phyloP scores from a whole-genome alignment of 2,329 filamentous ascomycete species.

The Colletotrichum sp. region DNA sequence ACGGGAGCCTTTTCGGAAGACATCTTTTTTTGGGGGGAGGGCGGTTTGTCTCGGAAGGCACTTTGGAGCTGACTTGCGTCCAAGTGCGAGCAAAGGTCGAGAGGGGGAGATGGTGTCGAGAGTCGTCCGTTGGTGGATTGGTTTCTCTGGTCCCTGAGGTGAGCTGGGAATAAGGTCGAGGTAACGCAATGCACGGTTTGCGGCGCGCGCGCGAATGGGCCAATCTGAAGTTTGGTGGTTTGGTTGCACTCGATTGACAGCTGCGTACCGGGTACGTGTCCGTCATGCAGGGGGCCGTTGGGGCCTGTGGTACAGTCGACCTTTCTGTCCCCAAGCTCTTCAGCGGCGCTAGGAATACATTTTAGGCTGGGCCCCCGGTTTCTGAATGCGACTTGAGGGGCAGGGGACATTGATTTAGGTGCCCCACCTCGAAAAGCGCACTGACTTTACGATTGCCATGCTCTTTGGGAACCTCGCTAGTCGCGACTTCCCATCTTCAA shows the following conservation, averaged over 20 bases:
- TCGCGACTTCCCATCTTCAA: neutral
- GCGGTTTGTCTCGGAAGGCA: neutral
- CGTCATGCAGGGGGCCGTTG: neutral
- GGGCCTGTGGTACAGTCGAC: neutral
- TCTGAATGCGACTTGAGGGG: neutral
- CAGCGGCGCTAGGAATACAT: neutral
- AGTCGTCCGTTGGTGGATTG: neutral
- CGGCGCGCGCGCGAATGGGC: neutral
- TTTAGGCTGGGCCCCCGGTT: slow-evolving; percentile 6
- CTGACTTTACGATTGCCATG: slow-evolving; percentile 4
- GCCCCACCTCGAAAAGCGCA: slow-evolving; percentile 13
- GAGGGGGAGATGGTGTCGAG: neutral
- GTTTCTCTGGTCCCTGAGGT: neutral
- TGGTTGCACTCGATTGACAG: neutral
- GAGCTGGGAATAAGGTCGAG: neutral
- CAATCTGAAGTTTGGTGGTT: slow-evolving; percentile 3
- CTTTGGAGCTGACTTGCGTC: neutral
- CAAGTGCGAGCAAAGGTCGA: neutral
- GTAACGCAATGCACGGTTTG: neutral
- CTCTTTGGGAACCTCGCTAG: neutral
- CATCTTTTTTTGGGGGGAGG: slow-evolving; percentile 7
- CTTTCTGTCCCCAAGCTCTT: neutral
- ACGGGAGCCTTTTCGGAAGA: slow-evolving; percentile 36
- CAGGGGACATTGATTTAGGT: neutral
- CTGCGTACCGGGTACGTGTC: neutral